These are phyloP conservation scores for Aspergillus sp. DNA, from an alignment of 2,329 filamentous ascomycete genomes.

Conservation along the genomic window DNA sequence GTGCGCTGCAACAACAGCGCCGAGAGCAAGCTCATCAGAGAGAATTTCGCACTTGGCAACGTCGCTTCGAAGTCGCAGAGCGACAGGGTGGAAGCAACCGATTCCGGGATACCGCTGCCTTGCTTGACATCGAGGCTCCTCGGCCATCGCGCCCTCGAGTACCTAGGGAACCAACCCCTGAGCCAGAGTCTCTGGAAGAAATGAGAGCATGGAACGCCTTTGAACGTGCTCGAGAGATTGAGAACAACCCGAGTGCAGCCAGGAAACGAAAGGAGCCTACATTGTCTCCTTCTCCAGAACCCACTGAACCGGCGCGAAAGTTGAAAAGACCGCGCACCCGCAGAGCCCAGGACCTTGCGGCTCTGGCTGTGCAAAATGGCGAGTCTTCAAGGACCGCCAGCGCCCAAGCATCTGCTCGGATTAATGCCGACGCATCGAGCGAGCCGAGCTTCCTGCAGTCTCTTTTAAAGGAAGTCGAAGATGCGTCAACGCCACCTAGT, in stretches of 20 bases:
- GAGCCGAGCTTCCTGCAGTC: constrained; percentile 82
- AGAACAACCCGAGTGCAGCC: constrained; percentile 50
- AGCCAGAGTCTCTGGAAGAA: constrained; percentile 76
- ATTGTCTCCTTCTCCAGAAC: constrained; percentile 74
- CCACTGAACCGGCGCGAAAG: constrained; percentile 72
- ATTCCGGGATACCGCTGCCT: constrained; percentile 67
- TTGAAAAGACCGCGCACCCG: constrained; percentile 84
- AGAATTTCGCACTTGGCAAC: constrained; percentile 73
- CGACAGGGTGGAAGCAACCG: constrained; percentile 72
- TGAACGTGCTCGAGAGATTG: constrained; percentile 75
- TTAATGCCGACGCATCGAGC: constrained; percentile 41
- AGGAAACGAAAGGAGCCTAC: constrained; percentile 57
- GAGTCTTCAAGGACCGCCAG: constrained; percentile 39
- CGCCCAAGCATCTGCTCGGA: constrained; percentile 32
- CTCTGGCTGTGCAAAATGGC: constrained; percentile 44
- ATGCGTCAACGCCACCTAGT: constrained; percentile 37
- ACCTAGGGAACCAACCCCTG: constrained; percentile 46
- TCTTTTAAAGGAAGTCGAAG: constrained; percentile 83
- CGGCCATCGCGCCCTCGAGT: constrained; percentile 42
- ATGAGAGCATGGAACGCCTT: constrained; percentile 85
- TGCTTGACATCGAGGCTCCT: constrained; percentile 53
- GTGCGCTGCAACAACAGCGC: constrained; percentile 56
- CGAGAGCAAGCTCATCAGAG: constrained; percentile 53
- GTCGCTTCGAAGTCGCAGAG: constrained; percentile 77
- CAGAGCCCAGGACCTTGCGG: constrained; percentile 57